A percentile compares a stretch with the other conserved stretches of the same genome.
These are phyloP conservation scores for Aspergillus coremiiformis DNA, from an alignment of 495 filamentous ascomycete species.

Conservation along the genomic window DNA sequence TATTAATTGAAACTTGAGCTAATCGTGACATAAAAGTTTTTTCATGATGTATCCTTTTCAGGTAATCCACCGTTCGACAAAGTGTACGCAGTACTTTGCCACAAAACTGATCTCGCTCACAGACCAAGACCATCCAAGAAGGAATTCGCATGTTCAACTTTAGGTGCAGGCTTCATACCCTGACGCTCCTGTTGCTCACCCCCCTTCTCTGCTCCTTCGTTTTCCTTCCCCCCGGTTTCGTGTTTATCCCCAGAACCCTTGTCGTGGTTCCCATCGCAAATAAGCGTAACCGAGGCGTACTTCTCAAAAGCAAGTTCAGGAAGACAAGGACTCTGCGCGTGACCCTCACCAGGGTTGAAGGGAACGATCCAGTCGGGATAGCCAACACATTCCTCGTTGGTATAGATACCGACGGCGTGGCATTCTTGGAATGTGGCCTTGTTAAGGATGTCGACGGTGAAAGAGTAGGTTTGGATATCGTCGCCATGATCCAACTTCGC, in stretches of 20 bases:
- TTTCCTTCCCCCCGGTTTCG: too few species aligned
- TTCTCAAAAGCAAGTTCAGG: conserved; percentile 3
- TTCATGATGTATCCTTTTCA: background rate
- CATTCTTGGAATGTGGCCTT: conserved; percentile 3
- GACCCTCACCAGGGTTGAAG: background rate
- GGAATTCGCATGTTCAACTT: background rate
- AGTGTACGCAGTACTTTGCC: background rate
- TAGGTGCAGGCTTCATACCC: background rate
- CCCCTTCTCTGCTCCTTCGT: background rate
- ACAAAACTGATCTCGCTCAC: background rate
- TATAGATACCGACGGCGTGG: conserved; percentile 9
- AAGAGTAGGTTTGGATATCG: conserved; percentile 12
- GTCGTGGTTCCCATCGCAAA: conserved; percentile 2
- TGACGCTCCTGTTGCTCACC: too few species aligned
- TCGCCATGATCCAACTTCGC: background rate
- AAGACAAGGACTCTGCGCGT: conserved; percentile 5
- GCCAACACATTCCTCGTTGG: conserved; percentile 10
- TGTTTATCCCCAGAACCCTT: too few species aligned
- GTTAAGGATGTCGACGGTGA: conserved; percentile 8
- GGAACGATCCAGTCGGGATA: conserved; percentile 6
- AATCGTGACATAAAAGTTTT: background rate
- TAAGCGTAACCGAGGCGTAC: conserved; percentile 5
- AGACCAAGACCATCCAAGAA: background rate
- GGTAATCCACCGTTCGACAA: background rate
- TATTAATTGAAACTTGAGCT: background rate